These are phyloP conservation scores for Caulochytrium protostelioides DNA, from an alignment of 371 early-diverging fungal genomes.

Conservation along the genomic window DNA sequence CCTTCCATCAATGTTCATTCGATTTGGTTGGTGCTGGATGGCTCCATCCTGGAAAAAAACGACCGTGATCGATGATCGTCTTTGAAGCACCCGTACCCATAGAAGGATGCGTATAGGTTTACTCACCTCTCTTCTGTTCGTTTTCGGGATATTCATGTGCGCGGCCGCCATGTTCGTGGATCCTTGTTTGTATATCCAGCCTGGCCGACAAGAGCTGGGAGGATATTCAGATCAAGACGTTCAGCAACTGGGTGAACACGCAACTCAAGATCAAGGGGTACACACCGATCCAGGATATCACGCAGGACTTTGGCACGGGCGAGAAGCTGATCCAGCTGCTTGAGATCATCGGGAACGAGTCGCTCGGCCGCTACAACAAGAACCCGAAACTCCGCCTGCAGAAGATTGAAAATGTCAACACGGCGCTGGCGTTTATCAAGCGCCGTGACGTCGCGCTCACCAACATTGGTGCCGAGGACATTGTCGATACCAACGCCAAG, in stretches of 20 bases:
- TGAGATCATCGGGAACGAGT: slow-evolving; percentile 61
- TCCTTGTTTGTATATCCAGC: no score
- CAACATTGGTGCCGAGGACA: slow-evolving; percentile 72
- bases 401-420: slow-evolving; percentile 88
- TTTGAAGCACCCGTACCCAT: no score
- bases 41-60: no score
- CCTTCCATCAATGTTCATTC: no score
- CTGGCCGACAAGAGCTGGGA: no score
- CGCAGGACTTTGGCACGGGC: slow-evolving; percentile 56
- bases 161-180: no score
- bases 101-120: no score
- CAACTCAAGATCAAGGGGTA: slow-evolving; percentile 37
- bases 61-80: no score
- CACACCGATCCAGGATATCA: slow-evolving; percentile 38
- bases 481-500: slow-evolving; percentile 84
- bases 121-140: no score
- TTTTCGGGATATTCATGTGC: no score
- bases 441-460: slow-evolving; percentile 62
- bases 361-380: slow-evolving; percentile 55
- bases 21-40: no score
- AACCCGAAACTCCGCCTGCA: slow-evolving; percentile 79
- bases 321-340: slow-evolving; percentile 57
- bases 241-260: slow-evolving; percentile 69
- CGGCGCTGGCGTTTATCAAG: slow-evolving; percentile 76
- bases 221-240: slow-evolving; percentile 20